Evolutionary conservation across 73 alveolate genomes (phyloP).

Genomic region (Tetrahymena elliotti): DNA sequence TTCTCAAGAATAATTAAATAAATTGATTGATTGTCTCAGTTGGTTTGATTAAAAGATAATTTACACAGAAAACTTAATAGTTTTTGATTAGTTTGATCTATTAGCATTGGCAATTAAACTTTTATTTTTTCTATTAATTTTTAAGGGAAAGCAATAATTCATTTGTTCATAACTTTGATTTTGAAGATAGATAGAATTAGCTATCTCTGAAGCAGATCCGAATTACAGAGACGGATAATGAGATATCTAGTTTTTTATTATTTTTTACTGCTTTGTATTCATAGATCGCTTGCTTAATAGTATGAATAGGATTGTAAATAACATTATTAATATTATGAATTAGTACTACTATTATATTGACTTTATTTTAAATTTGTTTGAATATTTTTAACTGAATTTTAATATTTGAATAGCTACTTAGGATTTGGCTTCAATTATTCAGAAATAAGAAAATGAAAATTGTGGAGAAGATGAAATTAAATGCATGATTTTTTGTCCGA

Average conservation of each 20-base stretch:
- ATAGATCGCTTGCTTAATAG: neutral
- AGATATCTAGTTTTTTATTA: neutral
- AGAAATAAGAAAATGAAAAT: neutral
- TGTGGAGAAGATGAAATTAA: neutral
- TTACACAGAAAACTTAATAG: too few relatives aligned
- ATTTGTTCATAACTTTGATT: neutral
- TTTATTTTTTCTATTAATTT: too few relatives aligned
- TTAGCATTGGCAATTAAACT: neutral
- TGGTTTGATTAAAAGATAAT: too few relatives aligned
- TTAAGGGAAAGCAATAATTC: neutral
- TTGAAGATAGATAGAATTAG: neutral
- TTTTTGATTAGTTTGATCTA: neutral
- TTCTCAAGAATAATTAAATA: neutral
- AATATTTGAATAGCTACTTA: neutral
- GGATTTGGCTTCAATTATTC: neutral
- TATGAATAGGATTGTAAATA: neutral
- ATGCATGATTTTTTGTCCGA: neutral
- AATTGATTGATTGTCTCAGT: too few relatives aligned
- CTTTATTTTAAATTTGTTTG: neutral
- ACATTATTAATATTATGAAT: too few relatives aligned
- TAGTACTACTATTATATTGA: neutral
- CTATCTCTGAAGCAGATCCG: neutral
- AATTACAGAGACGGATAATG: neutral
- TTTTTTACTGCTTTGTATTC: neutral
- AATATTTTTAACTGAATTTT: neutral